Base-by-base conservation (phyloP, 345 rosid species). In the Brassica carinata region DNA sequence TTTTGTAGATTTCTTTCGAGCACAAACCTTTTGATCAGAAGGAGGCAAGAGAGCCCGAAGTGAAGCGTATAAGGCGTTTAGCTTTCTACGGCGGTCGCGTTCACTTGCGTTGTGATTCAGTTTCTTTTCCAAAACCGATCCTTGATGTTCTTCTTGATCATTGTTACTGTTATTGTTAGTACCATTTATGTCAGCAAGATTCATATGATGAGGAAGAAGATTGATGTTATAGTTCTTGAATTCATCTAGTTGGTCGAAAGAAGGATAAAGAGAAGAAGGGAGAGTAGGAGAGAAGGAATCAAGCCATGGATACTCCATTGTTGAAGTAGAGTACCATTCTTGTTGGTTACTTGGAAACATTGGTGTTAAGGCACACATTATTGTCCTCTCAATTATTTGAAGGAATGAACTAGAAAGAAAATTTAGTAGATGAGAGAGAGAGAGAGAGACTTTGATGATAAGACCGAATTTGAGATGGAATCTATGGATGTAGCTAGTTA, bases 71-170 rank as follows among this genome's bases (percentile, higher is more conserved):
- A 90, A 76, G 36, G 19, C 23, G 67, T 89, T 92, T 58, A 92
- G 84, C 79, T 86, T 90, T 83, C 79, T 88, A 5, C 97, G 87
- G 3, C 92, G 89, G 29, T 84, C 83, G 0, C 92, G 87, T 64
- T 92, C 97, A 2, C 86, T 87, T 6, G 97, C 96, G 43, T 89
- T 92, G 85, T 90, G 97, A 67, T 85, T 84, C 17, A 92, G 86
- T 88, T 89, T 90, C 90, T 89, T 88, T 30, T 69, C 79, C 67
- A 36, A 26, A 62, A 76, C 87, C 57, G 77, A 14, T 34, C 31
- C 69, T 57, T 55, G 58, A 27, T 74, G 70, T 38, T 57, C 77
- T 30, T 65, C 57, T 38, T 65, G 68, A 55, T 9, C 64, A 57
- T 71, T 36, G 55, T 67, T 67, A 79, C 53, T 58, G 18, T 13